Evolutionary conservation across 2,329 filamentous ascomycete species (phyloP).

Genomic region (Didymella pomorum): DNA sequence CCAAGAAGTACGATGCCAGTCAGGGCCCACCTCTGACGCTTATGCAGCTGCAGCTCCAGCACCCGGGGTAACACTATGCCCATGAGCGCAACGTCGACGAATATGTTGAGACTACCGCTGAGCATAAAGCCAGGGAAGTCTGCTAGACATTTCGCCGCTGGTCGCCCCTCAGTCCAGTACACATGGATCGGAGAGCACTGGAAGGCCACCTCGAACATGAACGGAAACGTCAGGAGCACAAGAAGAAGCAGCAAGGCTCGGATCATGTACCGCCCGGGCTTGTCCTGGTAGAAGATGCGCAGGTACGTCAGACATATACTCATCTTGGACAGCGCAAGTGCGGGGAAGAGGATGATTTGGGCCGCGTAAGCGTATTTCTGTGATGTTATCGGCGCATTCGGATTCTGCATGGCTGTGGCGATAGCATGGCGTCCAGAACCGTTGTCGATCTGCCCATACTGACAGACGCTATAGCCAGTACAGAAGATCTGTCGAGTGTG

Average conservation of each 20-base stretch:
- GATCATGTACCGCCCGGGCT: slow-evolving; percentile 27
- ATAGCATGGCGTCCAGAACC: slow-evolving; percentile 29
- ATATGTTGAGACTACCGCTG: slow-evolving; percentile 26
- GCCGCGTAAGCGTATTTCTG: slow-evolving; percentile 34
- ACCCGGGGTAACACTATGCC: slow-evolving; percentile 32
- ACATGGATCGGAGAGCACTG: slow-evolving; percentile 30
- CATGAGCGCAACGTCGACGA: slow-evolving; percentile 30
- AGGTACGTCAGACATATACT: slow-evolving; percentile 37
- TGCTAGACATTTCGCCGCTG: slow-evolving; percentile 25
- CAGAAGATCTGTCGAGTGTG: slow-evolving; percentile 21
- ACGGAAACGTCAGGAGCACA: slow-evolving; percentile 23
- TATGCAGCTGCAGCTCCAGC: slow-evolving; percentile 27
- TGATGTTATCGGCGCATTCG: slow-evolving; percentile 13
- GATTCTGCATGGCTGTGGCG: slow-evolving; percentile 9
- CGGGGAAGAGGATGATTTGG: slow-evolving; percentile 25
- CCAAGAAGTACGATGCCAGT: slow-evolving; percentile 32
- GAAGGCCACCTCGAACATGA: slow-evolving; percentile 25
- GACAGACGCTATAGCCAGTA: slow-evolving; percentile 31
- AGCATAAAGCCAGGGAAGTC: slow-evolving; percentile 24
- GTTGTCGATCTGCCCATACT: slow-evolving; percentile 31
- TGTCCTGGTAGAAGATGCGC: slow-evolving; percentile 32
- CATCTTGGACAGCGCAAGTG: slow-evolving; percentile 30
- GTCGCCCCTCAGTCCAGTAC: slow-evolving; percentile 34
- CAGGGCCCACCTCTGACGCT: slow-evolving; percentile 27
- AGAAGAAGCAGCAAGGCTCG: slow-evolving; percentile 22